Evolutionary conservation across 495 filamentous ascomycete species (phyloP), one percentile per base, ranked within the genome.

Genomic region (Aspergillus sclerotiicarbonarius): DNA sequence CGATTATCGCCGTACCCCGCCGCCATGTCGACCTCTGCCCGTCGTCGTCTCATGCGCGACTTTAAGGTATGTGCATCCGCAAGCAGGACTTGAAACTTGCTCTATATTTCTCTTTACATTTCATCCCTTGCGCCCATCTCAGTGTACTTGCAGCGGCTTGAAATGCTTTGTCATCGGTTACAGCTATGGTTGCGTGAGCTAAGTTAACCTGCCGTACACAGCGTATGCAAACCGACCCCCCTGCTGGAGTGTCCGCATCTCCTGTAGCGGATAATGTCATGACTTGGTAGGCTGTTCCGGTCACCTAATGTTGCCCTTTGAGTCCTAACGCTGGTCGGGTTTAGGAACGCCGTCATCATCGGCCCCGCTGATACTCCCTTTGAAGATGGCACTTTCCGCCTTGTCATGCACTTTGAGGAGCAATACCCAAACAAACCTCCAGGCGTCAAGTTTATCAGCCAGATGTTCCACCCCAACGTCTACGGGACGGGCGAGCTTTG

Each of bases 211-310:
- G 53, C 20, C 47, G 19, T 57, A 41, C 67, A 5, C 25, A 97
- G 94, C 91, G 94, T 71, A 98, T 98, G 95, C 94, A 98, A 80
- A 97, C 93, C 57, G 94, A 98, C 69, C 94, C 94, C 66, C 94
- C 94, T 8, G 95, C 93, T 59, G 94, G 94, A 57, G 94, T 98
- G 44, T 97, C 93, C 56, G 94, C 94, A 35, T 97, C 94, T 35
- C 94, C 94, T 0, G 89, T 98, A 19, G 90, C 93, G 44, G 94
- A 98, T 71, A 98, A 98, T 81, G 94, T 98, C 44, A 98, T 98
- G 94, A 97, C 92, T 51, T 98, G 94, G 94, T 98, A 84, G 62
- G 80, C 61, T 60, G 30, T 45, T 20, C 30, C 1, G 8, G 19
- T 33, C 21, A 10, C 16, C 21, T 47, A 10, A 10, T 15, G 18